Evolutionary conservation across 257 asterid species (phyloP).

Genomic region (Plantago ovata): DNA sequence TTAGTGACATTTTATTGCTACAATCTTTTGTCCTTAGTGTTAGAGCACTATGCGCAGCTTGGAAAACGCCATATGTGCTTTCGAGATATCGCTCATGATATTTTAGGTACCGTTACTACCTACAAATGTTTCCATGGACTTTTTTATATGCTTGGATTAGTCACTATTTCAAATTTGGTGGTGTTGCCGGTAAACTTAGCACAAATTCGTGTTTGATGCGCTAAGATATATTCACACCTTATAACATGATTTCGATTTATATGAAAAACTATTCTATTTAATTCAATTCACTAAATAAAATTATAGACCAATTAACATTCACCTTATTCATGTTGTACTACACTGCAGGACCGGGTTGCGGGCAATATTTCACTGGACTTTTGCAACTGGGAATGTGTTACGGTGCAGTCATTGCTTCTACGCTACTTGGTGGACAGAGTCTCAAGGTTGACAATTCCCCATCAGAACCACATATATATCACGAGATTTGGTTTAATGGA

Average conservation of each 20-base stretch:
- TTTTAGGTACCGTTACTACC: constrained; percentile 45
- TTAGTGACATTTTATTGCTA: constrained; percentile 59
- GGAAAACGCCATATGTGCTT: constrained; percentile 65
- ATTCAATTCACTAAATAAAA: too few species aligned
- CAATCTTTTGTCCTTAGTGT: constrained; percentile 44
- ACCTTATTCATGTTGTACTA: too few species aligned
- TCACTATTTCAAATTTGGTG: too few species aligned
- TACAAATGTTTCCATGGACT: too few species aligned
- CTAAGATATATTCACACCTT: too few species aligned
- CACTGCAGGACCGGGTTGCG: constrained; percentile 81
- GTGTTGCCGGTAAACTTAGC: too few species aligned
- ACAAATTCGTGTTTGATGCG: too few species aligned
- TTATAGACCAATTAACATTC: too few species aligned
- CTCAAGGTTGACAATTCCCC: constrained; percentile 42
- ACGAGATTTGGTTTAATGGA: neutral
- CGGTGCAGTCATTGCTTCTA: constrained; percentile 55
- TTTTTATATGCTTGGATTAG: too few species aligned
- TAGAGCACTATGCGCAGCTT: constrained; percentile 60
- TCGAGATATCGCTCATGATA: constrained; percentile 69
- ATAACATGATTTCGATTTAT: too few species aligned
- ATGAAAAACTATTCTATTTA: too few species aligned
- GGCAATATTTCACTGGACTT: constrained; percentile 62
- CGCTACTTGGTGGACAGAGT: constrained; percentile 70
- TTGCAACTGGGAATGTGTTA: constrained; percentile 56
- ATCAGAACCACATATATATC: neutral